Base-by-base conservation (phyloP, 2,329 filamentous ascomycete genomes). In the Scytalidium sp. region DNA sequence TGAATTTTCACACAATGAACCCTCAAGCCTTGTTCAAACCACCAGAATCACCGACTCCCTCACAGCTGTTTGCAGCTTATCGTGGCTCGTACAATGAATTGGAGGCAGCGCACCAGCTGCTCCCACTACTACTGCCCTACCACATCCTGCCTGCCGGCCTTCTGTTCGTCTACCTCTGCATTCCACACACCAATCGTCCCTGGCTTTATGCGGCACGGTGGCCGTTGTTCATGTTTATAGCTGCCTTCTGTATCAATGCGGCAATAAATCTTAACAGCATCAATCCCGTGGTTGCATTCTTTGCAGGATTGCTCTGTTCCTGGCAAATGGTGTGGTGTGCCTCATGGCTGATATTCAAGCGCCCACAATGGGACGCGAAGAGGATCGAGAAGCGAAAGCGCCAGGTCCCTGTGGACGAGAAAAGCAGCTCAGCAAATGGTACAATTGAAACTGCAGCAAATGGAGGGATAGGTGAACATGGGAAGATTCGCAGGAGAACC, bases 361-460 rank as follows among this genome's bases (percentile, higher is more conserved):
- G 70, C 17, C 79, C 81, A 3, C 82, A 85, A 62, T 76, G 75
- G 60, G 77, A 81, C 19, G 75, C 75, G 0, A 79, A 74, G 53
- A 73, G 81, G 54, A 54, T 67, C 8, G 50, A 62, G 46, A 59
- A 52, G 47, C 72, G 67, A 56, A 57, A 61, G 54, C 23, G 27
- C 19, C 22, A 13, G 32, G 39, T 25, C 15, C 39, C 46, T 17
- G 8, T 21, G 25, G n/a, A 36, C 17, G 27, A 47, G 15, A 8
- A 27, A 19, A 17, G 9, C 10, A 22, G 19, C 15, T 17, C 17
- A 27, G 25, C 45, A 19, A 41, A 46, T 43, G 20, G 29, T 20
- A 44, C 41, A 10, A 32, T 23, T 15, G 22, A 23, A 25, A n/a
- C 25, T 17, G 19, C 29, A 41, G 22, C 21, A 20, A 45, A 48